Percentiles rank a stretch among this genome's conserved stretches.
phyloP scores from a whole-genome alignment of 345 rosid species.

The Anastatica hierochuntica region DNA sequence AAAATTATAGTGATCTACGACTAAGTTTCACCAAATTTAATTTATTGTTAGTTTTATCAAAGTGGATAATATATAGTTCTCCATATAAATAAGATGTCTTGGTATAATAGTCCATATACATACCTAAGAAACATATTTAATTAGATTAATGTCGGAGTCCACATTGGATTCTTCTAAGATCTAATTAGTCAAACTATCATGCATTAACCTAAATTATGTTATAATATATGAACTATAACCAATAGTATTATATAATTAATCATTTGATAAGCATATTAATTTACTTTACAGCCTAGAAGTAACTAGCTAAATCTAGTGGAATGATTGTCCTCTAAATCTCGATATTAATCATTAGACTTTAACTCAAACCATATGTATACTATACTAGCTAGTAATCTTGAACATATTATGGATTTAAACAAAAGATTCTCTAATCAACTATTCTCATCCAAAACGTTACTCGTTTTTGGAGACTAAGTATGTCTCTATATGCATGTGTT shows the following conservation, averaged over 20 bases:
- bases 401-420: neutral
- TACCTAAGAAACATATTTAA: neutral
- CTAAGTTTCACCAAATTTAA: too few species aligned
- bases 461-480: neutral
- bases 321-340: constrained; percentile 23
- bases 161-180: constrained; percentile 20
- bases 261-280: neutral
- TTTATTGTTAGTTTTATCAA: too few species aligned
- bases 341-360: constrained; percentile 15
- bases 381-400: neutral
- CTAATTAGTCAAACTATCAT: neutral
- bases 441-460: neutral
- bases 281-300: neutral
- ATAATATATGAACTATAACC: neutral
- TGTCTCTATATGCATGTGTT: too few species aligned
- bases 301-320: constrained; percentile 17
- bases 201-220: neutral
- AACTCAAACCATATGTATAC: neutral
- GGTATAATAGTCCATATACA: too few species aligned
- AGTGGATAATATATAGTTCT: neutral
- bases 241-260: neutral
- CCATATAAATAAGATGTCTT: neutral
- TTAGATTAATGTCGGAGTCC: neutral
- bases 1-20: too few species aligned
- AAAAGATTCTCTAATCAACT: constrained; percentile 6